Evolutionary conservation across 2,329 filamentous ascomycete genomes (phyloP), one percentile per base, ranked within the genome.

Genomic region (Dactylonectria estremocensis): DNA sequence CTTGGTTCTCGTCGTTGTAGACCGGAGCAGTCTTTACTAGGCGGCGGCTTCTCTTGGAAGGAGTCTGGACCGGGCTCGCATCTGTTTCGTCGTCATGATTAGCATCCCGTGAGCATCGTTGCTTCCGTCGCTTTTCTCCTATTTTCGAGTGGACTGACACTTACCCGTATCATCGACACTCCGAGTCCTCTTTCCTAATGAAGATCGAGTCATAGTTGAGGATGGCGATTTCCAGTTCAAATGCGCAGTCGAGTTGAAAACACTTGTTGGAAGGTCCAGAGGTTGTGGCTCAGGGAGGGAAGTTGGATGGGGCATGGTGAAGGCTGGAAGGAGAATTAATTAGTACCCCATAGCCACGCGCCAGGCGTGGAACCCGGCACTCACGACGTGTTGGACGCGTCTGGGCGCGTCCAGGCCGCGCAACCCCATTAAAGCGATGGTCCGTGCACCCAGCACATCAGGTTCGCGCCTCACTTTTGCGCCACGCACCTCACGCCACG

Each of bases 1-100:
- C 90, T 69, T 88, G 83, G 72, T 94, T 93, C 80, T 95, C 92
- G 72, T 93, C 89, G 72, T 91, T 90, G 75, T 88, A 85, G 52
- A 77, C 55, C n/a, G 75, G 69, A 77, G 79, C 70, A 76, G 82
- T 69, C 79, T 83, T 75, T 49, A 68, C 64, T 80, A 83, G 68
- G 43, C 84, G 82, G 69, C 86, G 83, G 57, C 83, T 80, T 70
- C 84, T 81, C 72, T 89, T 89, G 46, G 80, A 73, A 48, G 85
- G 83, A 37, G 77, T 77, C 58, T 78, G 77, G 59, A 69, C 56
- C 45, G 65, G 73, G 71, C 46, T 74, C 20, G 61, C 28, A 62
- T 71, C 78, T 78, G 61, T 53, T 56, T 61, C 31, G 55, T 28
- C 43, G 59, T 50, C 22, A n/a, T 59, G 43, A 61, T 71, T 64